Conservation (phyloP, 768 basidiomycete species). For the Crepidotus variabilis region DNA sequence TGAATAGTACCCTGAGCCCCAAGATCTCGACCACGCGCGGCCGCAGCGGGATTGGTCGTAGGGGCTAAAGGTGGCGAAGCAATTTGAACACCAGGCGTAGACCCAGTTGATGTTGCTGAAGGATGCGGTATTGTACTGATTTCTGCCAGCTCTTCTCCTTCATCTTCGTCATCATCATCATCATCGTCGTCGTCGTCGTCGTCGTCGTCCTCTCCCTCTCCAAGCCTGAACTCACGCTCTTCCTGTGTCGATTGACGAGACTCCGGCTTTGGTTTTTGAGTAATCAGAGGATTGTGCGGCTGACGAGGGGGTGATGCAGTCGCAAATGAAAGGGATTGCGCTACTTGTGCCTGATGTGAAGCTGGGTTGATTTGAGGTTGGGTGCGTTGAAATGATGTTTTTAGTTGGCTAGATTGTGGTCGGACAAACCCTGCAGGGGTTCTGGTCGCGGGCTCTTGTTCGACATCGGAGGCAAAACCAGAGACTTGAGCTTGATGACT, state of each 20-base stretch:
- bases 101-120: neutral
- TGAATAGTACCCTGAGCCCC: constrained; percentile 14
- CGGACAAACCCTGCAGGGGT: constrained; percentile 22
- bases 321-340: constrained; percentile 20
- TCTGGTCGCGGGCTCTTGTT: constrained; percentile 4
- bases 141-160: constrained; percentile 18
- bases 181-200: constrained; percentile 8
- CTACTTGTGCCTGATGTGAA: constrained; percentile 38
- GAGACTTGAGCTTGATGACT: constrained; percentile 35
- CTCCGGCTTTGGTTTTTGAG: constrained; percentile 6
- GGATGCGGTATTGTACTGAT: constrained; percentile 10
- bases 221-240: constrained; percentile 29
- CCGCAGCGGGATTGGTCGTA: constrained; percentile 8
- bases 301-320: constrained; percentile 10
- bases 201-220: constrained; percentile 18
- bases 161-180: constrained; percentile 4
- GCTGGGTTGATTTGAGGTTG: constrained; percentile 33
- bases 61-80: neutral
- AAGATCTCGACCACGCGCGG: constrained; percentile 19
- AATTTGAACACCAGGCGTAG: neutral
- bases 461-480: constrained; percentile 19
- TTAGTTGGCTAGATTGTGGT: constrained; percentile 21
- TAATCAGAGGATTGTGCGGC: neutral
- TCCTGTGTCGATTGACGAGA: constrained; percentile 10
- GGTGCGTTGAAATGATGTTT: constrained; percentile 15